Base-by-base conservation (phyloP, 768 basidiomycete species). In the Pulveroboletus ravenelii region DNA sequence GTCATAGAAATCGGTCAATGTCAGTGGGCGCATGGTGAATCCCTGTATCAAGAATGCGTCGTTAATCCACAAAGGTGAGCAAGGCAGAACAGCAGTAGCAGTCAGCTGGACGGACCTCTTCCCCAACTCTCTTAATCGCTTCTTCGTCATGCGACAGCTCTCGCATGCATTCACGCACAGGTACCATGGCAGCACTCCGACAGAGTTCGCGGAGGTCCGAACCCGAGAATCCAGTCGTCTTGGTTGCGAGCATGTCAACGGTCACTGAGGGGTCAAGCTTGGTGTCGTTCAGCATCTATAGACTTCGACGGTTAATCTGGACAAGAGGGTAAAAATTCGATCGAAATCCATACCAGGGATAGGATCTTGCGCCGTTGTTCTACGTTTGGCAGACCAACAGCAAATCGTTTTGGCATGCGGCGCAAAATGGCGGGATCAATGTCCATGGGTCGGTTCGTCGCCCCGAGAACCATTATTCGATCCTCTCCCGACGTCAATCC, bases 391-490 rank as follows among this genome's bases (percentile, higher is more conserved):
- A 97, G 74, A 6, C 80, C 75, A 50, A 99, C 79, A 1, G 88
- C 79, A 65, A 97, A 97, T 10, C 93, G 89, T 68, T 95, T 97
- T 1, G 96, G 96, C 93, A 99, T 93, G n/a, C 94, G 85, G n/a
- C 89, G 79, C 20, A 93, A 72, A 56, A 93, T 88, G 25, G 90
- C 89, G 2, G 83, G 70, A 62, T 93, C 90, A 48, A 93, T 92
- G 56, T 98, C 96, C 62, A 86, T 87, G 17, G 94, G 93, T 51
- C 95, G 75, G 67, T 99, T 98, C 8, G 95, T 98, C 0, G 95
- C 94, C 14, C 95, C 95, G 2, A 99, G 81, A 6, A 96, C 88
- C 52, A 97, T 64, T 56, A 97, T 92, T 23, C 90, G 77, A 57
- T 93, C 87, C 1, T 79, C 75, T 12, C 82, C 79, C 0, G 93